These are phyloP conservation scores for Aphanocladium album DNA, from an alignment of 2,329 filamentous ascomycete species.

Conservation along the genomic window DNA sequence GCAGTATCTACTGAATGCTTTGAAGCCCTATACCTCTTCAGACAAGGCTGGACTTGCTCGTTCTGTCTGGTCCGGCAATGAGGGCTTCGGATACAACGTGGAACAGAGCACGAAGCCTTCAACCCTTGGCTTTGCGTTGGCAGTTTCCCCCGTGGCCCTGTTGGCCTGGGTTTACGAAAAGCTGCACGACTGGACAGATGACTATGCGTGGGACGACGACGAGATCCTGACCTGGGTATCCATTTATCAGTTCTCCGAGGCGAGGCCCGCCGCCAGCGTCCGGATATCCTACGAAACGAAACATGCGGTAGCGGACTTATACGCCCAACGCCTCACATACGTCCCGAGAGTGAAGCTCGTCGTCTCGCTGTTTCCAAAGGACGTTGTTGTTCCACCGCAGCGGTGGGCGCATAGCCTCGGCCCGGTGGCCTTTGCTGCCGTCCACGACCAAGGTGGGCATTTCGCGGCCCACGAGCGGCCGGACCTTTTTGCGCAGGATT, in stretches of 20 bases:
- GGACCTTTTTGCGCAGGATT: constrained; percentile 45
- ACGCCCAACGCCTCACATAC: constrained; percentile 20
- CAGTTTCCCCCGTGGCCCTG: constrained; percentile 64
- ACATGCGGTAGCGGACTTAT: constrained; percentile 31
- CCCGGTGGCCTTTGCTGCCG: constrained; percentile 52
- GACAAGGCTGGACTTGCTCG: constrained; percentile 51
- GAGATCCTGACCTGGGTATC: constrained; percentile 71
- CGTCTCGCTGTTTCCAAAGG: constrained; percentile 52
- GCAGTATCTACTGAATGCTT: not conserved
- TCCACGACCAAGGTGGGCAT: constrained; percentile 50
- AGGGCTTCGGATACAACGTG: constrained; percentile 39
- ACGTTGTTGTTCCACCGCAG: constrained; percentile 49
- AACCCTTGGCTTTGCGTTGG: constrained; percentile 64
- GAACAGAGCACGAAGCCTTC: constrained; percentile 61
- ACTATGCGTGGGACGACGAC: constrained; percentile 68
- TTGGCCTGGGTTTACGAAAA: constrained; percentile 81
- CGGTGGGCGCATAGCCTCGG: constrained; percentile 55
- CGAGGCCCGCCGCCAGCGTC: constrained; percentile 62
- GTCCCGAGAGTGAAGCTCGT: constrained; percentile 37
- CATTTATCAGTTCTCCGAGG: constrained; percentile 65
- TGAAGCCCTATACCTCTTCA: constrained; percentile 24
- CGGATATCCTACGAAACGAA: constrained; percentile 68
- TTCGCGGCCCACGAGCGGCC: constrained; percentile 58
- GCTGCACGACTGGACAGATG: constrained; percentile 69
- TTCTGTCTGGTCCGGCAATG: constrained; percentile 49